Base-by-base conservation (phyloP, 306 rosid species). In the Nissolia schottii region DNA sequence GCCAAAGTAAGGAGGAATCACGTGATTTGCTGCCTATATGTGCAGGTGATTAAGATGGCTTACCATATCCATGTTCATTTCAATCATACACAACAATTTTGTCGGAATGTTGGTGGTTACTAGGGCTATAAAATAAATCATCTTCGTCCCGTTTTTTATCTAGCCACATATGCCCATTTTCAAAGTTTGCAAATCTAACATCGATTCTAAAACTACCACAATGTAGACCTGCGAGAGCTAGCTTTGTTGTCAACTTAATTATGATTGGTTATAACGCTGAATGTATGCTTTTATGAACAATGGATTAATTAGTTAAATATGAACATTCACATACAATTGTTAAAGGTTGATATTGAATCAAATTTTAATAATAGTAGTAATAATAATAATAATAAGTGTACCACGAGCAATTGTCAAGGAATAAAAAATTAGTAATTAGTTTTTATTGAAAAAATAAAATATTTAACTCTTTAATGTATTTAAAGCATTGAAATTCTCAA, bases 31-130 rank as follows among this genome's bases (percentile, higher is more conserved):
- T 75, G 41, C 64, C 78, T 31, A 53, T 72, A 70, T 32, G 29
- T 58, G 72, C 29, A 2, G 60, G 25, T 74, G 92, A 85, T 71
- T 79, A 72, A 28, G 87, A 84, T 71, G 82, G 84, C 79, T 79
- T 80, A 77, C 85, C 86, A 29, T n/a, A n/a, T 75, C 75, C 71
- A 84, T 64, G 37, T n/a, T 75, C 55, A 40, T 12, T 38, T 73
- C 27, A 71, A 74, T 80, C 70, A 75, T 57, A 14, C 60, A 55
- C 62, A 55, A 57, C 71, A 64, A 71, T 38, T 77, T 77, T 84
- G 86, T 85, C 81, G 80, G 90, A 88, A 82, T 88, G 90, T 84
- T 85, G 85, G 93, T 79, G 82, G 88, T 84, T 85, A 79, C 70
- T 79, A 49, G 51, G 63, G 34, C 61, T 57, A 65, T 57, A 43